Percentiles rank a stretch among this genome's conserved stretches.
Conservation (phyloP, 2,329 filamentous ascomycete species). For the Cordyceps farinosa region DNA sequence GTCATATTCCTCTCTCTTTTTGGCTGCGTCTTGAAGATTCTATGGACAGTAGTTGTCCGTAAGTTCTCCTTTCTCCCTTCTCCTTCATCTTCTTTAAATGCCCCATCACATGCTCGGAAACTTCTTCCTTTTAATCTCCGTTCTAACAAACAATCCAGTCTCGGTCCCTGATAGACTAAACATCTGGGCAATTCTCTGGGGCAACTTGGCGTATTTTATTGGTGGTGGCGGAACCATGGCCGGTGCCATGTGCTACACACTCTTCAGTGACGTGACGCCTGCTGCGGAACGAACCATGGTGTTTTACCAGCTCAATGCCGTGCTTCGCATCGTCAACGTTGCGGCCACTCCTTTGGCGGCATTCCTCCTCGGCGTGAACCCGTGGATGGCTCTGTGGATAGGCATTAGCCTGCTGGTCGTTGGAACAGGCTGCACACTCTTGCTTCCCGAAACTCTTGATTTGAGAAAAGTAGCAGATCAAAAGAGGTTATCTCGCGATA, state of each 20-base stretch:
- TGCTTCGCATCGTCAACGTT: slow-evolving; percentile 37
- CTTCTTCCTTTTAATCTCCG: neutral
- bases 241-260: slow-evolving; percentile 43
- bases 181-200: slow-evolving; percentile 37
- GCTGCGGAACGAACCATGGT: slow-evolving; percentile 35
- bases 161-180: slow-evolving; percentile 37
- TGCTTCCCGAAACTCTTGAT: slow-evolving; percentile 43
- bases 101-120: no score
- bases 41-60: slow-evolving; percentile 33
- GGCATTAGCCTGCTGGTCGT: slow-evolving; percentile 31
- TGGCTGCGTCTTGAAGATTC: slow-evolving; percentile 28
- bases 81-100: neutral
- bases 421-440: slow-evolving; percentile 28
- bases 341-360: slow-evolving; percentile 40
- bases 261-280: slow-evolving; percentile 42
- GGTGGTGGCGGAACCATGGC: slow-evolving; percentile 40
- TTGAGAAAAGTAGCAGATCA: slow-evolving; percentile 31
- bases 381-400: slow-evolving; percentile 40
- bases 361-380: slow-evolving; percentile 35
- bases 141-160: slow-evolving; percentile 27
- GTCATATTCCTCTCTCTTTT: slow-evolving; percentile 38
- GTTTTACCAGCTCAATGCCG: slow-evolving; percentile 39
- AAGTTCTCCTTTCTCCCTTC: slow-evolving; percentile 19
- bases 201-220: slow-evolving; percentile 35
- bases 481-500: slow-evolving; percentile 4